A percentile compares a stretch with the other conserved stretches of the same genome.
phyloP scores from a whole-genome alignment of 768 basidiomycete species.

The Sistotremastrum suecicum region DNA sequence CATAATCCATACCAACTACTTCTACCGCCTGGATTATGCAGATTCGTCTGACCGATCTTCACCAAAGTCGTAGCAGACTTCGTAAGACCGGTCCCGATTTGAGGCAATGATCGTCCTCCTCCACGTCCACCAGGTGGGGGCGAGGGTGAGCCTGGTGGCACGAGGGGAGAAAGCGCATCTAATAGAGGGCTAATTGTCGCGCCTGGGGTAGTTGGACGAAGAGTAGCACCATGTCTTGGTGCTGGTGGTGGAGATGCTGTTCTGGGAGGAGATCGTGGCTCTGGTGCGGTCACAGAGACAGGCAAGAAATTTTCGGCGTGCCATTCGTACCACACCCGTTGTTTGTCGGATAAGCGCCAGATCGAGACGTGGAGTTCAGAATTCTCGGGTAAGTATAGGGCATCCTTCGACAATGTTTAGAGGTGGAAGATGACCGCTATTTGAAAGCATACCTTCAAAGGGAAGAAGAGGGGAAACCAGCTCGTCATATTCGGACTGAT shows the following conservation, averaged over 20 bases:
- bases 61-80: constrained; percentile 30
- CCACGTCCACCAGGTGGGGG: background rate
- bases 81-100: background rate
- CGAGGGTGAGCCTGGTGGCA: constrained; percentile 4
- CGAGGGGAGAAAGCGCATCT: background rate
- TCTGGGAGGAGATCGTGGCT: constrained; percentile 18
- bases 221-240: constrained; percentile 6
- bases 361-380: constrained; percentile 87
- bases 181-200: background rate
- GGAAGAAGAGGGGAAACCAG: constrained; percentile 98
- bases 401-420: constrained; percentile 41
- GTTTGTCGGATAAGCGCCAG: constrained; percentile 84
- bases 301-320: constrained; percentile 86
- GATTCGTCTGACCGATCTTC: constrained; percentile 87
- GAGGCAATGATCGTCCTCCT: constrained; percentile 5
- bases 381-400: constrained; percentile 83
- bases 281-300: constrained; percentile 25
- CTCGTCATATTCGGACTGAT: constrained; percentile 96
- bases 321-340: constrained; percentile 99
- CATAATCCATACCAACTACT: constrained; percentile 89
- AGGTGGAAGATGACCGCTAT: background rate
- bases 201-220: constrained; percentile 7
- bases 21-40: constrained; percentile 84
- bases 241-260: constrained; percentile 5
- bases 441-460: constrained; percentile 54